Percentiles rank a stretch among this genome's conserved stretches.
These are phyloP conservation scores for Euphorbia tirucalli DNA, from an alignment of 345 rosid species.

Conservation along the genomic window DNA sequence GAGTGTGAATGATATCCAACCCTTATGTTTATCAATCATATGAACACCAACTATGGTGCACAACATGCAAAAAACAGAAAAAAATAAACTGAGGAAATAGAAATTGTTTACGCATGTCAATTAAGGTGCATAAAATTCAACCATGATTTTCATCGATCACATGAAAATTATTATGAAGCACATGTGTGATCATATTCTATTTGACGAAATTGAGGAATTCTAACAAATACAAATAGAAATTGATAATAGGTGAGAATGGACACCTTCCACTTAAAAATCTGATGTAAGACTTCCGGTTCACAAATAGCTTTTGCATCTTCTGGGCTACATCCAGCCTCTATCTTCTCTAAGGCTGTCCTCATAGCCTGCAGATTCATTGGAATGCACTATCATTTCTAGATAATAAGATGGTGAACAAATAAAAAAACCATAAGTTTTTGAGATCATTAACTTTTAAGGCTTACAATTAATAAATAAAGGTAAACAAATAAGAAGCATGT, in stretches of 20 bases:
- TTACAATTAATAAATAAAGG: neutral
- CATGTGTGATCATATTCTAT: too few relatives aligned
- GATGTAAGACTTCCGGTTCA: slow-evolving; percentile 63
- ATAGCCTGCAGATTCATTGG: slow-evolving; percentile 52
- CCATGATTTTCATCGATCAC: neutral
- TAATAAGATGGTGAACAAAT: slow-evolving; percentile 2
- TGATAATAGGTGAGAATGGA: slow-evolving; percentile 5
- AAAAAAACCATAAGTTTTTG: neutral
- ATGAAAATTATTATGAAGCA: neutral
- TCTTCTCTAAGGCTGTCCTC: slow-evolving; percentile 67
- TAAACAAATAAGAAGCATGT: slow-evolving; percentile 12
- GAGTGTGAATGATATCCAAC: neutral
- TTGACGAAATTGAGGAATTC: neutral
- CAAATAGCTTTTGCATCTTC: slow-evolving; percentile 94
- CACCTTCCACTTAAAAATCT: slow-evolving; percentile 88
- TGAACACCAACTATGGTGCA: neutral
- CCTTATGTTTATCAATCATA: neutral
- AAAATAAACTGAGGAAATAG: too few relatives aligned
- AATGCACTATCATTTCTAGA: neutral
- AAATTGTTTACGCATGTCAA: neutral
- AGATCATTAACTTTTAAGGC: neutral
- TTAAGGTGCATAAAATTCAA: neutral
- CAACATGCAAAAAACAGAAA: too few relatives aligned
- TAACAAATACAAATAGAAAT: neutral
- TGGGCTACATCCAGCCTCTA: slow-evolving; percentile 56